Conservation (phyloP, 140 eudicot genomes). For the Bidens hawaiensis region DNA sequence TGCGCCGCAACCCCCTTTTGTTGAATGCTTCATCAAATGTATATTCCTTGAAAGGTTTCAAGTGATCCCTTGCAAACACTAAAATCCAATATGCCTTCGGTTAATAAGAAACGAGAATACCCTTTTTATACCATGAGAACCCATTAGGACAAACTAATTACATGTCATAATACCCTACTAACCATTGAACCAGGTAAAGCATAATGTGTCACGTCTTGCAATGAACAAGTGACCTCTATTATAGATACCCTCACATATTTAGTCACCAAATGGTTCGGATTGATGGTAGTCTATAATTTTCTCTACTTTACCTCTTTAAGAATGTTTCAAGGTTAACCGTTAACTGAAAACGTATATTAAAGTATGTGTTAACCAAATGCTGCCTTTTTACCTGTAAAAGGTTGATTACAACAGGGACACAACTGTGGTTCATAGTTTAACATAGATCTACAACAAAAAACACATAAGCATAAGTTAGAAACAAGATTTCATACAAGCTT, state of each 20-base stretch:
- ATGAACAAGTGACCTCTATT: no score
- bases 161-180: no score
- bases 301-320: no score
- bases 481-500: neutral
- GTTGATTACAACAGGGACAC: slow-evolving; percentile 81
- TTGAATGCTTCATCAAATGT: slow-evolving; percentile 47
- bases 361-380: neutral
- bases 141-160: no score
- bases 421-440: slow-evolving; percentile 57
- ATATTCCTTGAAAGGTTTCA: slow-evolving; percentile 47
- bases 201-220: no score
- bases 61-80: slow-evolving; percentile 77
- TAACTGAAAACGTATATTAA: neutral
- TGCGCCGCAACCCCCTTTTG: no score
- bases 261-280: neutral
- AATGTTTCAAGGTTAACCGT: neutral
- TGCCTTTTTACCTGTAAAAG: slow-evolving; percentile 62
- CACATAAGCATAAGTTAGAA: neutral
- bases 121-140: no score
- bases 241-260: no score
- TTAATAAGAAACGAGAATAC: no score
- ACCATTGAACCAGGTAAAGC: no score
- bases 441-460: slow-evolving; percentile 47
- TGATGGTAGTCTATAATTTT: neutral
- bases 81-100: slow-evolving; percentile 23